A percentile compares a stretch with the other conserved stretches of the same genome.
Conservation (phyloP, 768 basidiomycete species). For the Sporobolomyces phaffii region DNA sequence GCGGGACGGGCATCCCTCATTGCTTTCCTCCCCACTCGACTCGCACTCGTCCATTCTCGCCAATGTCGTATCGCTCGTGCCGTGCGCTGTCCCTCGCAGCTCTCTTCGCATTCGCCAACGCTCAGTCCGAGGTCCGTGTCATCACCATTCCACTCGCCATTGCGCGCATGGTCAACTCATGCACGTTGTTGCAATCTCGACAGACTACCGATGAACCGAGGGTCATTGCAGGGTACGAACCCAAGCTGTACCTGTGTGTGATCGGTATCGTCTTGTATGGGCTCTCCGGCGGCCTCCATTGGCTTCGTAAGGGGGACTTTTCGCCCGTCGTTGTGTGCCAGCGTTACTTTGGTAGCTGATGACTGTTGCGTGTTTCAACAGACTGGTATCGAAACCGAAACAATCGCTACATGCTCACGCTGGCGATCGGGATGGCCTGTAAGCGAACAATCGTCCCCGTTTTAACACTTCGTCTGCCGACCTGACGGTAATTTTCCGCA, state of each 20-base stretch:
- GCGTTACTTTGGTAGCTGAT: too few relatives aligned
- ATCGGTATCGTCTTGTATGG: not conserved
- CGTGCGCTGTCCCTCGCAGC: not conserved
- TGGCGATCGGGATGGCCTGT: slow-evolving; percentile 17
- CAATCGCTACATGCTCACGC: slow-evolving; percentile 22
- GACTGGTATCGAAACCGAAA: slow-evolving; percentile 12
- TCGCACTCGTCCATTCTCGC: not conserved
- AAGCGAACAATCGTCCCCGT: not conserved
- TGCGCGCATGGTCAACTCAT: too few relatives aligned
- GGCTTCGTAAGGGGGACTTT: not conserved
- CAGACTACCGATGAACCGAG: not conserved
- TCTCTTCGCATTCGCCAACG: not conserved
- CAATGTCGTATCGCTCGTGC: not conserved
- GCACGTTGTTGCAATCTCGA: too few relatives aligned
- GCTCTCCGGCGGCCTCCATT: not conserved
- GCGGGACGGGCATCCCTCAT: too few relatives aligned
- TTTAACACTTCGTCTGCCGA: not conserved
- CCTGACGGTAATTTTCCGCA: not conserved
- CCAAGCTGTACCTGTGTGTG: not conserved
- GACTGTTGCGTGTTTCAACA: not conserved
- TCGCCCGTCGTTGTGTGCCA: not conserved
- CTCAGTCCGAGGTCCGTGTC: not conserved
- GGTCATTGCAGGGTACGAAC: not conserved
- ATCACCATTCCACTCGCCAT: not conserved
- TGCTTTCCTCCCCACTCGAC: too few relatives aligned